These are phyloP conservation scores for Brassica carinata DNA, from an alignment of 345 rosid species.

Conservation along the genomic window DNA sequence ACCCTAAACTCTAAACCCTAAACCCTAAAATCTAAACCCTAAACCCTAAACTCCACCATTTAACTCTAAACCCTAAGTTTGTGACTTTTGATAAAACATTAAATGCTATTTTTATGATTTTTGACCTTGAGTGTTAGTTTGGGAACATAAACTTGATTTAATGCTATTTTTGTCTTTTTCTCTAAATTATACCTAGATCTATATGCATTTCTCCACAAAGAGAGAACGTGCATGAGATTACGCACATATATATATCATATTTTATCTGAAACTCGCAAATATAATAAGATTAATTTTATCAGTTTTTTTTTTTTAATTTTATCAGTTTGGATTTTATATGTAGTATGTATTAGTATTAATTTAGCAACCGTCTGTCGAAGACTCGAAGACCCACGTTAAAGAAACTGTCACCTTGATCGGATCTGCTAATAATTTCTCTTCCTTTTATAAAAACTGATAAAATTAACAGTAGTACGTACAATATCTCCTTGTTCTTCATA, in stretches of 20 bases:
- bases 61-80: too few species aligned
- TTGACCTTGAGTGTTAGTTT: too few species aligned
- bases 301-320: background rate
- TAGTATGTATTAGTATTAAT: background rate
- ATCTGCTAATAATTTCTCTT: constrained; percentile 8
- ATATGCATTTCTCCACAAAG: background rate
- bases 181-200: background rate
- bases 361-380: constrained; percentile 4
- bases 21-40: too few species aligned
- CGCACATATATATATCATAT: background rate
- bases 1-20: too few species aligned
- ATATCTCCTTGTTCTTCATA: background rate
- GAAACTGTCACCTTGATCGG: constrained; percentile 32
- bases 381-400: constrained; percentile 31
- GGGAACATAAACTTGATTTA: too few species aligned
- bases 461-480: background rate
- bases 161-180: too few species aligned
- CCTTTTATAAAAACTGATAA: background rate
- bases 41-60: too few species aligned
- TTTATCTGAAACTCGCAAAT: constrained; percentile 11
- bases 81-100: too few species aligned
- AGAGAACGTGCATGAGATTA: constrained; percentile 40
- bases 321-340: background rate
- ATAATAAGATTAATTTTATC: background rate
- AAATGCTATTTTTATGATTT: too few species aligned